Conservation (phyloP, 2,329 filamentous ascomycete genomes). For the Didymella lethalis region DNA sequence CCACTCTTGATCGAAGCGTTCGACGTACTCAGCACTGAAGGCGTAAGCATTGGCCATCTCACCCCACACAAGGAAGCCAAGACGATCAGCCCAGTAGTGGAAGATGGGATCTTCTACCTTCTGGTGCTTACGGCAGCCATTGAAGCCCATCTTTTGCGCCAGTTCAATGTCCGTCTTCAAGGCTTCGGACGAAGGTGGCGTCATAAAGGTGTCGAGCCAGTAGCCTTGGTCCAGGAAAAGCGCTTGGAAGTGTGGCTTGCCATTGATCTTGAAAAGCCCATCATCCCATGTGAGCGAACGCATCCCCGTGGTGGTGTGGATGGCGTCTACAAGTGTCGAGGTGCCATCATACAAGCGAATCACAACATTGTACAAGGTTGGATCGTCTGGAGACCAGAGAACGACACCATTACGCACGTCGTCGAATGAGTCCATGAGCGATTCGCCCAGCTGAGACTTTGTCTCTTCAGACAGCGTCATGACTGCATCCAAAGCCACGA, state of each 20-base stretch:
- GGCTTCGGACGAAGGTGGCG: slow-evolving; percentile 60
- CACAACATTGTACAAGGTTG: slow-evolving; percentile 63
- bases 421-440: slow-evolving; percentile 22
- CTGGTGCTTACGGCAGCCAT: slow-evolving; percentile 71
- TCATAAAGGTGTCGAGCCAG: slow-evolving; percentile 68
- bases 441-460: slow-evolving; percentile 50
- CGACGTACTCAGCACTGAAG: slow-evolving; percentile 66
- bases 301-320: slow-evolving; percentile 69
- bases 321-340: slow-evolving; percentile 60
- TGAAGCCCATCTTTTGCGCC: slow-evolving; percentile 63
- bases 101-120: slow-evolving; percentile 70
- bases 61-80: slow-evolving; percentile 70
- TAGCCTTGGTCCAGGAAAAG: slow-evolving; percentile 69
- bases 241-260: slow-evolving; percentile 66
- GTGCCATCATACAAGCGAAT: slow-evolving; percentile 60
- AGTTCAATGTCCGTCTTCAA: slow-evolving; percentile 43
- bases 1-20: slow-evolving; percentile 71
- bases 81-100: slow-evolving; percentile 67
- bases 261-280: slow-evolving; percentile 67
- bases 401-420: slow-evolving; percentile 62
- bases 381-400: slow-evolving; percentile 68
- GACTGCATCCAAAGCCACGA: slow-evolving; percentile 57
- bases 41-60: slow-evolving; percentile 72
- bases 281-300: slow-evolving; percentile 68
- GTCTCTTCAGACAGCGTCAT: slow-evolving; percentile 59